phyloP scores from a whole-genome alignment of 306 rosid genomes.

The Cucurbita argyrosperma region DNA sequence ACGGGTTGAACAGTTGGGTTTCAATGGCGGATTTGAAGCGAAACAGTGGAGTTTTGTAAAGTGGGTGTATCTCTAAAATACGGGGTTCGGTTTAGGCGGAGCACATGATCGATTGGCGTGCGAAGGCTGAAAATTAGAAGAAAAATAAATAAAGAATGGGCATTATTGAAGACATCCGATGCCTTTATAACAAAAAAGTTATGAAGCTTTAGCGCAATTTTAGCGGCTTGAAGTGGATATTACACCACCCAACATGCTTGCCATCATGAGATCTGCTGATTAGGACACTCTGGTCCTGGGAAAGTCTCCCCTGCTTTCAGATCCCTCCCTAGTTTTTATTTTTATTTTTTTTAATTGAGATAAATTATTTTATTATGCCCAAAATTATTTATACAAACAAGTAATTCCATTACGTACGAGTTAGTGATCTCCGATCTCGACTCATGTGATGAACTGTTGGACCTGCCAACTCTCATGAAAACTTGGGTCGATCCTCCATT shows the following conservation, averaged over 20 bases:
- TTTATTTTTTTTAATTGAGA: too few species aligned
- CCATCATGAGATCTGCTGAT: neutral
- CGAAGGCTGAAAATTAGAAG: neutral
- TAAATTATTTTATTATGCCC: too few species aligned
- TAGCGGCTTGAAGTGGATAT: neutral
- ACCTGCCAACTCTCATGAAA: too few species aligned
- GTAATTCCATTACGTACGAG: too few species aligned
- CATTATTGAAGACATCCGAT: neutral
- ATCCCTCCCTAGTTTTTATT: too few species aligned
- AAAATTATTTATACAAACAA: too few species aligned
- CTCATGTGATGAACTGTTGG: too few species aligned
- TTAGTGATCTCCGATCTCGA: too few species aligned
- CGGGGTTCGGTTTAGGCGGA: conserved; percentile 2
- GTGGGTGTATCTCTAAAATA: neutral
- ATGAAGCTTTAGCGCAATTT: conserved; percentile 3
- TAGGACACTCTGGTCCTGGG: neutral
- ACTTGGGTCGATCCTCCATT: too few species aligned
- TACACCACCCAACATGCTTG: neutral
- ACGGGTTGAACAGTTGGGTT: neutral
- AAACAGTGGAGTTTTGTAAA: neutral
- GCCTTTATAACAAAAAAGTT: neutral
- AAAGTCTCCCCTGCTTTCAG: neutral
- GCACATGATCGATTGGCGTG: neutral
- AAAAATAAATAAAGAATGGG: neutral
- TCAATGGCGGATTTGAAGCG: conserved; percentile 1